Conservation (phyloP, 192 early-diverging fungal genomes). For the Backusella macrospora region DNA sequence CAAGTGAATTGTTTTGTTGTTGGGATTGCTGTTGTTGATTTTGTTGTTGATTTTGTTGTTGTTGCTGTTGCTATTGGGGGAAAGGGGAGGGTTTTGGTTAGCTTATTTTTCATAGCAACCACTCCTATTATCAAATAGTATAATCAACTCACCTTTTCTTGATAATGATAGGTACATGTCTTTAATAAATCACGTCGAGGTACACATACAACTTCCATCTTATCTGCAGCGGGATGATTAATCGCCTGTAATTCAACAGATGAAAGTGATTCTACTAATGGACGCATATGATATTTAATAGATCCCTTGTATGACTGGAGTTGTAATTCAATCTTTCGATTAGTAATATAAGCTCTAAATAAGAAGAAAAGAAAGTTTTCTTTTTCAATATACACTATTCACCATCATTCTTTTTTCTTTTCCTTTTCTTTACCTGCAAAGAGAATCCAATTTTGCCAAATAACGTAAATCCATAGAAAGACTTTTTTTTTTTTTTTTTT, state of each 20-base stretch:
- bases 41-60: neutral
- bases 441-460: conserved; percentile 44
- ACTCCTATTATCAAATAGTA: no score
- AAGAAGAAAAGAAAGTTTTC: no score
- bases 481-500: no score
- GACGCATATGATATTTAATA: conserved; percentile 29
- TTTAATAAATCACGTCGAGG: conserved; percentile 33
- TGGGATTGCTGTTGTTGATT: neutral
- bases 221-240: conserved; percentile 35
- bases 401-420: no score
- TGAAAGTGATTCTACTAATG: conserved; percentile 28
- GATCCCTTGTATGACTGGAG: conserved; percentile 29
- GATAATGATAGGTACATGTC: conserved; percentile 27
- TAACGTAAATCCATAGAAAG: conserved; percentile 40
- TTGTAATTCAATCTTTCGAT: conserved; percentile 40
- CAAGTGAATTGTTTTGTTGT: neutral
- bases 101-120: no score
- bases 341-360: conserved; percentile 42
- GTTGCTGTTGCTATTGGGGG: neutral
- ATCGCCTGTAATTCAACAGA: conserved; percentile 15
- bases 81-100: no score
- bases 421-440: conserved; percentile 28
- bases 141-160: no score
- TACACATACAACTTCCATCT: conserved; percentile 43
- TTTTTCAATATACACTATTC: no score